Evolutionary conservation across 495 filamentous ascomycete genomes (phyloP).

Genomic region (Hypoxylon subgilvum): DNA sequence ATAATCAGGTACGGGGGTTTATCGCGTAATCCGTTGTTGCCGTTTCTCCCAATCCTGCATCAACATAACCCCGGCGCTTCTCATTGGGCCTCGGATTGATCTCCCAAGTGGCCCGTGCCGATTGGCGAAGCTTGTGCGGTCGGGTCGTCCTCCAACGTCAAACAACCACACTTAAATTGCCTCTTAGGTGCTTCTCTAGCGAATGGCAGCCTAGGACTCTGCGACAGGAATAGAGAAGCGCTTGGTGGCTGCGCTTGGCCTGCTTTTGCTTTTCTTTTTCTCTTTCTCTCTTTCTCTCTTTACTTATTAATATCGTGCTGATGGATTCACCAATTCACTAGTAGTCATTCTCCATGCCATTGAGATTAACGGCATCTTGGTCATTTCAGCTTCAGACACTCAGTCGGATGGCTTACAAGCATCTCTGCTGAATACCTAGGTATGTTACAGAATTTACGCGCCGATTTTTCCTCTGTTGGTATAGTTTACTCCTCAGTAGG

Average conservation of each 20-base stretch:
- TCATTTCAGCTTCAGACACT: slow-evolving; percentile 4
- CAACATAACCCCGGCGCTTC: slow-evolving; percentile 18
- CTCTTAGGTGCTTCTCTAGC: slow-evolving; percentile 19
- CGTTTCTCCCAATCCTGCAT: slow-evolving; percentile 18
- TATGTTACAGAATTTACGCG: neutral
- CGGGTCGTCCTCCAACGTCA: slow-evolving; percentile 32
- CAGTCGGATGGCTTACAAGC: no score
- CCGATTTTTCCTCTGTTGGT: slow-evolving; percentile 2
- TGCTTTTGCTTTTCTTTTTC: no score
- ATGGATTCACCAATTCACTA: neutral
- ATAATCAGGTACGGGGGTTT: slow-evolving; percentile 38
- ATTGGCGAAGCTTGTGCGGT: slow-evolving; percentile 28
- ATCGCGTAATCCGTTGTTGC: slow-evolving; percentile 34
- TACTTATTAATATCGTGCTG: slow-evolving; percentile 8
- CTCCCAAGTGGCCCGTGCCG: slow-evolving; percentile 32
- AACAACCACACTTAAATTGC: slow-evolving; percentile 20
- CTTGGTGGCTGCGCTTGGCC: no score
- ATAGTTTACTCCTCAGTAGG: slow-evolving; percentile 5
- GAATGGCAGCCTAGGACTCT: slow-evolving; percentile 13
- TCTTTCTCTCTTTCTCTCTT: no score
- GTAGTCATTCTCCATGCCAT: neutral
- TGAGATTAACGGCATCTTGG: neutral
- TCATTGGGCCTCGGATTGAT: slow-evolving; percentile 32
- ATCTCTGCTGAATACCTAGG: no score
- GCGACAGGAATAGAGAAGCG: neutral